Conservation (phyloP, 2,329 filamentous ascomycete genomes). For the Dryadomyces quercus-mongolicae region DNA sequence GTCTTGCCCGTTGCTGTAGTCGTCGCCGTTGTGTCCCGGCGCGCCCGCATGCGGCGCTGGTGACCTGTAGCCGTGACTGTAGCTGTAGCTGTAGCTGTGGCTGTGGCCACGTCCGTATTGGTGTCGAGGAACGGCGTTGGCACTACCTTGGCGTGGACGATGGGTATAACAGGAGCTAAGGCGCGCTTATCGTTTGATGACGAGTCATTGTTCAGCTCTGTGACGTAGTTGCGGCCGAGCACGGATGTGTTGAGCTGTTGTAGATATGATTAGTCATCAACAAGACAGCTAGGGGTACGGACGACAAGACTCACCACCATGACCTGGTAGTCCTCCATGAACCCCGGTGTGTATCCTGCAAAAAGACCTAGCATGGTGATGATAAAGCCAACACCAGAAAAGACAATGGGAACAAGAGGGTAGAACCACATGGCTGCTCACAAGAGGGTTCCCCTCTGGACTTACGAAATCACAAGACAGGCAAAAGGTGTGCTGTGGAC, state of each 20-base stretch:
- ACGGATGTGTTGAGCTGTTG: constrained; percentile 28
- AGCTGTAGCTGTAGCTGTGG: background rate
- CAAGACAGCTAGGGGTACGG: background rate
- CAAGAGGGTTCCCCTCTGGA: background rate
- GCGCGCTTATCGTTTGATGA: background rate
- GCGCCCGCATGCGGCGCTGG: constrained; percentile 1
- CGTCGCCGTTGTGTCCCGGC: background rate
- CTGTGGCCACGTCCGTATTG: background rate
- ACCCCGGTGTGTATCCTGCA: constrained; percentile 23
- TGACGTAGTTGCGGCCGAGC: constrained; percentile 25
- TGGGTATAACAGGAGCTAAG: too few relatives aligned
- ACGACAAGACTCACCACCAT: constrained; percentile 20
- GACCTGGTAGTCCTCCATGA: constrained; percentile 26
- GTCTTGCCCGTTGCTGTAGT: constrained; percentile 5
- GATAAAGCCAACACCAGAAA: constrained; percentile 23
- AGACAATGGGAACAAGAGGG: constrained; percentile 16
- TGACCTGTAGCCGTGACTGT: background rate
- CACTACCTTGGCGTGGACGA: too few relatives aligned
- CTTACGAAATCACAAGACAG: background rate
- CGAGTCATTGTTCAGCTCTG: constrained; percentile 9
- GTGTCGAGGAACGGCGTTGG: background rate
- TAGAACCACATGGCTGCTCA: background rate
- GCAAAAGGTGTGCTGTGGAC: background rate
- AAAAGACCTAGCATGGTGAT: constrained; percentile 24
- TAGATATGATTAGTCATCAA: background rate